Evolutionary conservation across 2,329 filamentous ascomycete species (phyloP).

Genomic region (Fusarium sp.): DNA sequence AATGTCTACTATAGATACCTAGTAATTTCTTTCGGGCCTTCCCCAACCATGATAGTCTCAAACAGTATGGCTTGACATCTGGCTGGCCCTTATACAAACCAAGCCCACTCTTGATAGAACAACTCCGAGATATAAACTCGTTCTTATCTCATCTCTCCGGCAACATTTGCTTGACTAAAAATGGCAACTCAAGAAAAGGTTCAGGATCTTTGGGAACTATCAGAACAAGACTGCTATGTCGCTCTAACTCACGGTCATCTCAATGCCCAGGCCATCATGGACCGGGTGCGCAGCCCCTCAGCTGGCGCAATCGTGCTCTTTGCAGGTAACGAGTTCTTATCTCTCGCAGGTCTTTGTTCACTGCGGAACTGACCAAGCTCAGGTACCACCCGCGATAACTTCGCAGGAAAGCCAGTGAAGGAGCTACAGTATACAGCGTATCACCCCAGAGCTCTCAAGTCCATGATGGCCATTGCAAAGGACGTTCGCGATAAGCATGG

Average conservation of each 20-base stretch:
- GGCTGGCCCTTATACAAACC: background rate
- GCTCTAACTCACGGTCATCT: slow-evolving; percentile 73
- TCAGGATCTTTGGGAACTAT: slow-evolving; percentile 52
- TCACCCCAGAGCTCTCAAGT: slow-evolving; percentile 73
- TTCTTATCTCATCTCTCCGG: background rate
- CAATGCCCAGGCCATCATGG: slow-evolving; percentile 66
- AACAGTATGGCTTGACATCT: background rate
- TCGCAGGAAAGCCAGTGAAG: slow-evolving; percentile 75
- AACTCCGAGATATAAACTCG: background rate
- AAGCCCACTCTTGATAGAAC: slow-evolving; percentile 12
- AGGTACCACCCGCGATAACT: slow-evolving; percentile 81
- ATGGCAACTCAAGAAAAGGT: slow-evolving; percentile 26
- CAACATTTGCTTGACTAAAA: background rate
- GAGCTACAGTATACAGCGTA: slow-evolving; percentile 83
- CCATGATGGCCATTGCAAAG: slow-evolving; percentile 72
- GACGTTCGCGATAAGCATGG: slow-evolving; percentile 68
- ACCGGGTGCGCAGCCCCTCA: slow-evolving; percentile 75
- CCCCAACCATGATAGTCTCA: background rate
- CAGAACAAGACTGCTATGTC: slow-evolving; percentile 69
- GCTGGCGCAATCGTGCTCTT: slow-evolving; percentile 83
- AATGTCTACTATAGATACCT: background rate
- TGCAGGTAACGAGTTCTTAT: slow-evolving; percentile 66
- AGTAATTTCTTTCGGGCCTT: background rate
- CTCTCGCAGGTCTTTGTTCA: background rate
- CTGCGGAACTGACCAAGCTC: background rate